A percentile compares a stretch with the other conserved stretches of the same genome.
Evolutionary conservation across 441 rosid species (phyloP).

Genomic region (Corymbia calophylla): DNA sequence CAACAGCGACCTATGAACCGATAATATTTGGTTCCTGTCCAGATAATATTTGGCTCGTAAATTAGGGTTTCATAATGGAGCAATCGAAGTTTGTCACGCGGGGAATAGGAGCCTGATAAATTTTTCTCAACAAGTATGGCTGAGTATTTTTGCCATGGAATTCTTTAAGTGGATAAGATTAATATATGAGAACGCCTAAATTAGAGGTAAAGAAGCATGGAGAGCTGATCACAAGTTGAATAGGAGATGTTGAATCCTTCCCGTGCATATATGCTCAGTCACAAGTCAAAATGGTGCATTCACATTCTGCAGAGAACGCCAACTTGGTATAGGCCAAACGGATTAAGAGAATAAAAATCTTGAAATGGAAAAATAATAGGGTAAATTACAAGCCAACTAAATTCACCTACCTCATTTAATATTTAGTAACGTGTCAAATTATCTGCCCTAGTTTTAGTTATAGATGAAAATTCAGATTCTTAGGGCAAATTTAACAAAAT

Average conservation of each 20-base stretch:
- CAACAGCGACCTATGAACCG: neutral
- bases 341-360: neutral
- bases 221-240: neutral
- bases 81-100: neutral
- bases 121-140: neutral
- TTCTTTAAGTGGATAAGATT: neutral
- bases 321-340: neutral
- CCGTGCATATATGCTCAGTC: neutral
- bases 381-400: neutral
- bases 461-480: neutral
- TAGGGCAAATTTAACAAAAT: neutral
- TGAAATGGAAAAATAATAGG: neutral
- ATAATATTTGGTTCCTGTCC: neutral
- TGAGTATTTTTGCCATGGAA: neutral
- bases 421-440: neutral
- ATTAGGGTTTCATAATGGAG: neutral
- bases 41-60: neutral
- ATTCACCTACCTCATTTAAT: neutral
- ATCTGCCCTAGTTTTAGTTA: neutral
- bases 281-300: neutral
- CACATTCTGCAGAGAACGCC: neutral
- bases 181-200: neutral
- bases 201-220: neutral
- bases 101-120: fast-evolving
- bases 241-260: neutral